These are phyloP conservation scores for Neurospora sp. DNA, from an alignment of 495 filamentous ascomycete genomes.

Conservation along the genomic window DNA sequence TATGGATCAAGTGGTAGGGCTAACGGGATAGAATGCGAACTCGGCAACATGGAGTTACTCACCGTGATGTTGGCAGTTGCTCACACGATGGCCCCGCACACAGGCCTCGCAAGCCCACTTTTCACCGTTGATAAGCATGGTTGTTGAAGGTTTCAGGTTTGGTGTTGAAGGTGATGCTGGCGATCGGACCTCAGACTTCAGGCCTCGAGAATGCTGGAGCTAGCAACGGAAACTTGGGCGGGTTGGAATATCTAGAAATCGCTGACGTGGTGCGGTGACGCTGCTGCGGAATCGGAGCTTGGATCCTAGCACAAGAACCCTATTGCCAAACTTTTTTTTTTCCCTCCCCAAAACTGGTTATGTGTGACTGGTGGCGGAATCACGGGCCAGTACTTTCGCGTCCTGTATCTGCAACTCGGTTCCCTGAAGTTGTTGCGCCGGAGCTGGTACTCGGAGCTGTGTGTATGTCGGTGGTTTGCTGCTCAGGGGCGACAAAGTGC, in stretches of 20 bases:
- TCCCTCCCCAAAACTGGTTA: neutral
- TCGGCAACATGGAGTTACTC: conserved; percentile 34
- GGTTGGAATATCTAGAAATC: neutral
- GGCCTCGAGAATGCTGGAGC: neutral
- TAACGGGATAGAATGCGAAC: conserved; percentile 5
- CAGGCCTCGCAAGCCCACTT: conserved; percentile 92
- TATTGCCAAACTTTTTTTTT: neutral
- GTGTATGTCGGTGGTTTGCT: neutral
- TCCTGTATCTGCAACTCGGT: neutral
- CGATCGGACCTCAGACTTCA: neutral
- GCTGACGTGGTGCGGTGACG: neutral
- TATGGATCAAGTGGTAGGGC: neutral
- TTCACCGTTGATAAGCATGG: conserved; percentile 80
- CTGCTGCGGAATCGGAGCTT: neutral
- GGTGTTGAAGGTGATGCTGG: neutral
- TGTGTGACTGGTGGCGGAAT: neutral
- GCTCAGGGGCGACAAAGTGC: neutral
- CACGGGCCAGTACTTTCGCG: neutral
- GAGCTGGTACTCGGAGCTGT: neutral
- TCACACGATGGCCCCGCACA: conserved; percentile 86
- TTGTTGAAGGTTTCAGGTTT: conserved; percentile 5
- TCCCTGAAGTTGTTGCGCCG: neutral
- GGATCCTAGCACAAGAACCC: neutral
- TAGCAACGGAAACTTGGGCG: neutral
- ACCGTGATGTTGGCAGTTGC: conserved; percentile 88